Conservation (phyloP, 1,284 basidiomycete species). For the Cryptococcus floricola region DNA sequence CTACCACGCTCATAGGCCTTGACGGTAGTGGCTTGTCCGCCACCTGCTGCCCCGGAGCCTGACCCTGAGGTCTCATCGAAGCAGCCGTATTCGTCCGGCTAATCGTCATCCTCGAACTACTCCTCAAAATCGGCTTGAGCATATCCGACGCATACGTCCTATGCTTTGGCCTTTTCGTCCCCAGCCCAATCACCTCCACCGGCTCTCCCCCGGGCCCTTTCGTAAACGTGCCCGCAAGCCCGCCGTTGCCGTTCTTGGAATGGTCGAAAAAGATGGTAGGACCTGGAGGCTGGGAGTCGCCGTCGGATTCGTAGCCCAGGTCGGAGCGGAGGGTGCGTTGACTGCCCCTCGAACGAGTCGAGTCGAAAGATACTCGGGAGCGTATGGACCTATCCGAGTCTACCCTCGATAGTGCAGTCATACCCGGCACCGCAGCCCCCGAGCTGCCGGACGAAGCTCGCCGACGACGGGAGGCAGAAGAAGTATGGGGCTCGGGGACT, state of each 20-base stretch:
- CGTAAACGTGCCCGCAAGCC: too few relatives aligned
- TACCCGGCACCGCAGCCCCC: background rate
- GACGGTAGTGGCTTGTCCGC: conserved; percentile 27
- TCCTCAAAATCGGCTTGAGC: conserved; percentile 33
- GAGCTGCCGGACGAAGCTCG: too few relatives aligned
- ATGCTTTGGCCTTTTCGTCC: conserved; percentile 34
- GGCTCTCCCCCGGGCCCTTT: conserved; percentile 31
- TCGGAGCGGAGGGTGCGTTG: conserved; percentile 4
- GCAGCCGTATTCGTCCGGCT: background rate
- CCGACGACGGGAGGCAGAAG: background rate
- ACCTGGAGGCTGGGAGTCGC: background rate
- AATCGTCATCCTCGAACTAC: conserved; percentile 6
- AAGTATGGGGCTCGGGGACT: conserved; percentile 29
- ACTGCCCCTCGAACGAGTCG: conserved; percentile 14
- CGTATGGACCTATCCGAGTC: conserved; percentile 15
- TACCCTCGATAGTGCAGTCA: background rate
- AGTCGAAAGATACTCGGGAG: conserved; percentile 28
- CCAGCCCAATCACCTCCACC: conserved; percentile 35
- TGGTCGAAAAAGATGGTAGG: too few relatives aligned
- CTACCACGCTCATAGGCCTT: conserved; percentile 21
- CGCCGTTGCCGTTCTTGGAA: too few relatives aligned
- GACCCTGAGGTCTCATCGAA: background rate
- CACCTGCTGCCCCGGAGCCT: background rate
- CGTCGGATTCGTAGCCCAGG: conserved; percentile 1
- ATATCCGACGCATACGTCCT: conserved; percentile 27